These are phyloP conservation scores for Schizophyllum amplum DNA, from an alignment of 1,284 basidiomycete genomes.

Conservation along the genomic window DNA sequence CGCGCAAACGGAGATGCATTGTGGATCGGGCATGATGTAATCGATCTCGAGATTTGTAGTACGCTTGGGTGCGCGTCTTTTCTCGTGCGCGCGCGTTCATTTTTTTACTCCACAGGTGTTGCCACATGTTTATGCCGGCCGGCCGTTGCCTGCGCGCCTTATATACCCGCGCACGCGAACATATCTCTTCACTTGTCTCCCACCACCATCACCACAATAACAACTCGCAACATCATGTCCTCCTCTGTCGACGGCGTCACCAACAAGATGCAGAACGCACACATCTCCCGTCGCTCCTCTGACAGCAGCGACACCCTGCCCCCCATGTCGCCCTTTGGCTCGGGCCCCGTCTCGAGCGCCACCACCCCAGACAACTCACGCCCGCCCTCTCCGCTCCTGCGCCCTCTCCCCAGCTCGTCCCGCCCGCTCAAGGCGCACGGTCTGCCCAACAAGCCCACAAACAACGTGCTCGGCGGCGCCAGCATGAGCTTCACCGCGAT, in stretches of 20 bases:
- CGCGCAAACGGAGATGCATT: not conserved
- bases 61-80: not conserved
- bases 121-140: not conserved
- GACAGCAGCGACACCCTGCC: not conserved
- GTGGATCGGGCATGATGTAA: not conserved
- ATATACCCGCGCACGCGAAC: not conserved
- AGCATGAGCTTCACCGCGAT: slow-evolving; percentile 14
- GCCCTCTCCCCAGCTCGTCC: slow-evolving; percentile 3
- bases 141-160: not conserved
- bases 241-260: not conserved
- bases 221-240: too few species aligned
- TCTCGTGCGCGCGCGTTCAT: not conserved
- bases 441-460: slow-evolving; percentile 2
- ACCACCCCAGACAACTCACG: slow-evolving; percentile 12
- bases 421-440: slow-evolving; percentile 2
- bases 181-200: not conserved
- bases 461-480: slow-evolving; percentile 12
- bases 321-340: slow-evolving; percentile 8
- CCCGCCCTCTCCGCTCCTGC: slow-evolving; percentile 13
- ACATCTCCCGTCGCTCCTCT: slow-evolving; percentile 4
- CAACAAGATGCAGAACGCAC: not conserved
- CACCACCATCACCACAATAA: not conserved
- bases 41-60: not conserved
- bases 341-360: slow-evolving; percentile 4
- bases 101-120: not conserved